Percentiles rank a stretch among this genome's conserved stretches.
phyloP scores from a whole-genome alignment of 257 asterid species.

The Nicotiana paniculata region DNA sequence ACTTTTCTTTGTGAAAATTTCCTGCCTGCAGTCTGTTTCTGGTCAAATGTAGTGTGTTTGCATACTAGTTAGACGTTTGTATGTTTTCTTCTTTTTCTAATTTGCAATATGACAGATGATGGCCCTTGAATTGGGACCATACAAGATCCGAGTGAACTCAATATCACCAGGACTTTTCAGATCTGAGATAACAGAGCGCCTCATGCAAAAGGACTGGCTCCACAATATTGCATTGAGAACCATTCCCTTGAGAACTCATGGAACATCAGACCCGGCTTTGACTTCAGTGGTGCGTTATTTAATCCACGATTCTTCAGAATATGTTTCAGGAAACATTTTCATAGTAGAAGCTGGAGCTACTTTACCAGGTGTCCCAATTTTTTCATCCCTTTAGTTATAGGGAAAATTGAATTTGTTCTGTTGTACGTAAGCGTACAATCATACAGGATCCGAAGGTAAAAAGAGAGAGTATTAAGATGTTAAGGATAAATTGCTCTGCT shows the following conservation, averaged over 20 bases:
- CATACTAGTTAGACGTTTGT: not conserved
- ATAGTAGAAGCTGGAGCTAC: constrained; percentile 60
- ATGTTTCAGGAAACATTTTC: constrained; percentile 53
- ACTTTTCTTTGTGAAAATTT: not conserved
- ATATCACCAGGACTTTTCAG: constrained; percentile 63
- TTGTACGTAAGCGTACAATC: not conserved
- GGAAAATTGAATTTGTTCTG: not conserved
- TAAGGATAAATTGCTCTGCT: not conserved
- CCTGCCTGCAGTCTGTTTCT: not conserved
- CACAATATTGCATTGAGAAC: constrained; percentile 34
- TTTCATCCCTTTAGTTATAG: constrained; percentile 50
- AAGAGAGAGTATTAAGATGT: not conserved
- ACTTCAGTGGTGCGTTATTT: constrained; percentile 58
- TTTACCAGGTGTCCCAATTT: constrained; percentile 55
- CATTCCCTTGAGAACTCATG: constrained; percentile 45
- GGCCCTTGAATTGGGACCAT: constrained; percentile 62
- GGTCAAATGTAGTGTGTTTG: not conserved
- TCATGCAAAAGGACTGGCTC: constrained; percentile 54
- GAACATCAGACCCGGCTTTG: constrained; percentile 57
- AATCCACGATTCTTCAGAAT: constrained; percentile 54
- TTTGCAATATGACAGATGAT: constrained; percentile 37
- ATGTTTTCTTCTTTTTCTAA: not conserved
- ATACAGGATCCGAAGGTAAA: not conserved
- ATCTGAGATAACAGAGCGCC: constrained; percentile 64
- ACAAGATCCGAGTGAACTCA: constrained; percentile 67